Conservation (phyloP, 108 stramenopile species). For the Cyclotella baltica region DNA sequence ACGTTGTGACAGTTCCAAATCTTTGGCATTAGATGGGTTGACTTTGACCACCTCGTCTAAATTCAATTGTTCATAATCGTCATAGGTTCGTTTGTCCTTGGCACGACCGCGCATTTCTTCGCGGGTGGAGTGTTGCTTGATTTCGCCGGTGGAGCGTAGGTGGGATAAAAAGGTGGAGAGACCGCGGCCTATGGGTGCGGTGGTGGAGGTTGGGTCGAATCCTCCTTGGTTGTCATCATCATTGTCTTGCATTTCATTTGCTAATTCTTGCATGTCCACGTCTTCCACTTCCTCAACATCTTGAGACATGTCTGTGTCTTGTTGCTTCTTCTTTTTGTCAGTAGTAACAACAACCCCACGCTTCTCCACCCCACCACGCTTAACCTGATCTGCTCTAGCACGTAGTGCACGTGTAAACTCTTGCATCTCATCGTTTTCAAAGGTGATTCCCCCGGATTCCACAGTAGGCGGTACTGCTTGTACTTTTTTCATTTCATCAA, state of each 20-base stretch:
- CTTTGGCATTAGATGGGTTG: slow-evolving; percentile 60
- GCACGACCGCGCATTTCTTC: slow-evolving; percentile 90
- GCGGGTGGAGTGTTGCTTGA: slow-evolving; percentile 61
- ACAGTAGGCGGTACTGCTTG: slow-evolving; percentile 7
- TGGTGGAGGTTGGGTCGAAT: slow-evolving; percentile 61
- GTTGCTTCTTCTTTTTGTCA: slow-evolving; percentile 9
- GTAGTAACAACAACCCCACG: slow-evolving; percentile 8
- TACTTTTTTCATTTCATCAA: slow-evolving; percentile 49
- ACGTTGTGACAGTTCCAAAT: slow-evolving; percentile 78
- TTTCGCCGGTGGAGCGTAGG: slow-evolving; percentile 88
- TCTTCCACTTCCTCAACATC: slow-evolving; percentile 50
- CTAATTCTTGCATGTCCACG: slow-evolving; percentile 74
- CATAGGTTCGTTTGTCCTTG: slow-evolving; percentile 91
- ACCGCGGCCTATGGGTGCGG: slow-evolving; percentile 80
- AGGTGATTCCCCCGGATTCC: slow-evolving; percentile 52
- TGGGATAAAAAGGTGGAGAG: slow-evolving; percentile 78
- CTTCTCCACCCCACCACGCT: slow-evolving; percentile 40
- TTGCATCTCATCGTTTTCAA: slow-evolving; percentile 82
- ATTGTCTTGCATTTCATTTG: slow-evolving; percentile 70
- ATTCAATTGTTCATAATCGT: slow-evolving; percentile 83
- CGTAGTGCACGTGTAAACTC: slow-evolving; percentile 87
- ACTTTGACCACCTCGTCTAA: slow-evolving; percentile 82
- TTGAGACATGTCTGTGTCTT: slow-evolving; percentile 27
- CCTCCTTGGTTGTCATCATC: slow-evolving; percentile 35
- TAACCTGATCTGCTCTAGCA: slow-evolving; percentile 71